A percentile compares a stretch with the other conserved stretches of the same genome.
These are phyloP conservation scores for Phialophora tarda DNA, from an alignment of 2,329 filamentous ascomycete genomes.

Conservation along the genomic window DNA sequence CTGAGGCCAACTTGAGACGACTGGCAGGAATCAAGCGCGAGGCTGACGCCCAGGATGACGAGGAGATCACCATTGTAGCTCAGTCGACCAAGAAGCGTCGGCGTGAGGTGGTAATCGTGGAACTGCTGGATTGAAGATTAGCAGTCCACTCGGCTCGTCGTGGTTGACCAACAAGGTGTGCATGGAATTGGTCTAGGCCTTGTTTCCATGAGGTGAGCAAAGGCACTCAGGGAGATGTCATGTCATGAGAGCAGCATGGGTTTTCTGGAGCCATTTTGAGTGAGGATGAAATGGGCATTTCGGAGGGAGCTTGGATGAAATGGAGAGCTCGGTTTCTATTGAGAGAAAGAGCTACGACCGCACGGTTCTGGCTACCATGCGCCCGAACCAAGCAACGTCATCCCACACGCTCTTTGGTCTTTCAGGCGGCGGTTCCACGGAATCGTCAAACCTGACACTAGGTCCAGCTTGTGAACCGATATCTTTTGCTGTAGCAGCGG, in stretches of 20 bases:
- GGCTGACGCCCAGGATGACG: slow-evolving; percentile 4
- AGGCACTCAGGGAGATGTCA: not conserved
- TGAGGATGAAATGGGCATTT: not conserved
- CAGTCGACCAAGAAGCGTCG: slow-evolving; percentile 13
- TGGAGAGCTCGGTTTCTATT: not conserved
- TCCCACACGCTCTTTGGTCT: slow-evolving; percentile 36
- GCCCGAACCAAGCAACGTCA: slow-evolving; percentile 39
- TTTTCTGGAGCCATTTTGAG: not conserved
- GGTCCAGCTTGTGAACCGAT: slow-evolving; percentile 1
- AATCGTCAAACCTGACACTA: slow-evolving; percentile 22
- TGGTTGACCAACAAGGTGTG: not conserved
- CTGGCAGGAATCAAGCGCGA: slow-evolving; percentile 17
- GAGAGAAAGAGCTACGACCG: slow-evolving; percentile 22
- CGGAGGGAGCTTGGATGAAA: not conserved
- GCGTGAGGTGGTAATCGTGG: slow-evolving; percentile 4
- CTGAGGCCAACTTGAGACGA: slow-evolving; percentile 1
- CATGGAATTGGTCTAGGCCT: not conserved
- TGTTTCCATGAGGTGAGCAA: not conserved
- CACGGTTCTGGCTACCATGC: slow-evolving; percentile 35
- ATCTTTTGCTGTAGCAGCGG: slow-evolving; percentile 10
- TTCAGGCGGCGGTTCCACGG: slow-evolving; percentile 37
- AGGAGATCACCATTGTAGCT: slow-evolving; percentile 9
- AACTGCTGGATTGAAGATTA: slow-evolving; percentile 15
- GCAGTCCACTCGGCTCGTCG: not conserved
- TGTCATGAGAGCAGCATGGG: not conserved